Evolutionary conservation across 768 basidiomycete species (phyloP), one percentile per base, ranked within the genome.

Genomic region (Lentinula raphanica): DNA sequence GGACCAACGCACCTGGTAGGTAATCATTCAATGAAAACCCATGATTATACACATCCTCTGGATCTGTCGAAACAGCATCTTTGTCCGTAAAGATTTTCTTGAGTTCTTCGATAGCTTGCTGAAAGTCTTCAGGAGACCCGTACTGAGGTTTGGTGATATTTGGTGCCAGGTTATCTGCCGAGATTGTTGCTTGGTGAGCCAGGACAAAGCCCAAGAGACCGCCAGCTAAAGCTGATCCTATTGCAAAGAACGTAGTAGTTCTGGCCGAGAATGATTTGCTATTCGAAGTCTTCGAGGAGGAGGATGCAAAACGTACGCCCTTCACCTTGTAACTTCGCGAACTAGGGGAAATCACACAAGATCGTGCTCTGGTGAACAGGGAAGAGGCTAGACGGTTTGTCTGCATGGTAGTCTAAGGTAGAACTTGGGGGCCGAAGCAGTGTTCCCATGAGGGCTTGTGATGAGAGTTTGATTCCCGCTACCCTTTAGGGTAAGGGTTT

Each of bases 11-110:
- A 48, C 85, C 77, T 50, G 76, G 74, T 64, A 80, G 74, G 57
- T 84, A 72, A 42, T 79, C 77, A 58, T 79, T 79, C 44, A 72
- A 67, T 6, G 84, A 84, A 61, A 76, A 78, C 1, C 87, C 86
- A 64, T 88, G 84, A 15, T 69, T 65, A 2, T 71, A 70, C 11
- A 88, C 68, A 51, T 83, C 79, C 25, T 79, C 79, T 2, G 71
- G 68, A 63, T 84, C 78, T 0, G 79, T 85, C 15, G 80, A 82
- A 2, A 84, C 76, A 11, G 67, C 51, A 25, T 70, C 72, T 8
- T 63, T 63, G 25, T 42, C 17, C 23, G 72, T 62, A 54, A 86
- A 81, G 3, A 72, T 60, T 12, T 13, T 53, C 48, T 66, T 72
- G 11, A 89, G 69, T 29, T 83, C 85, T 45, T 66, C 63, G 36